A percentile compares a stretch with the other conserved stretches of the same genome.
Conservation (phyloP, 345 rosid species). For the Acer campestre region DNA sequence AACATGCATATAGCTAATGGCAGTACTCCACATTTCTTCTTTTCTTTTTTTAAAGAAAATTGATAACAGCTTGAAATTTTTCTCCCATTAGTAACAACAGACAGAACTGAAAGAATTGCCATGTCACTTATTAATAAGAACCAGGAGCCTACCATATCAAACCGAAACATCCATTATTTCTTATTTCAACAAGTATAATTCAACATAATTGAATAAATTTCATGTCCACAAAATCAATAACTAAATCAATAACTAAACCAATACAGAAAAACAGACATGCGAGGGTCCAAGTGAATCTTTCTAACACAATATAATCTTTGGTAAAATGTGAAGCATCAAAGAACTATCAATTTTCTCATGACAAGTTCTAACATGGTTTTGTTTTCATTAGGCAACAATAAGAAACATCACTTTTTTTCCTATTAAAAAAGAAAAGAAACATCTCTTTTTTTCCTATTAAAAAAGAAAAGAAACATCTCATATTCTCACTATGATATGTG, state of each 20-base stretch:
- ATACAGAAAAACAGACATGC: background rate
- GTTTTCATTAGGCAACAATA: no score
- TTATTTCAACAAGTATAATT: background rate
- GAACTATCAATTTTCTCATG: no score
- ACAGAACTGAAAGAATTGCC: background rate
- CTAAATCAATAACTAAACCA: background rate
- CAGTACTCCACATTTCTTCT: background rate
- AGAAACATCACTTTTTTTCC: no score
- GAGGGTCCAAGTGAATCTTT: no score
- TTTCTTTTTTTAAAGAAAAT: background rate
- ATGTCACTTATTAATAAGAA: background rate
- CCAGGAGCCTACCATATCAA: background rate
- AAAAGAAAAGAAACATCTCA: no score
- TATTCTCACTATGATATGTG: no score
- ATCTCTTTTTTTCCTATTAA: no score
- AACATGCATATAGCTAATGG: conserved; percentile 4
- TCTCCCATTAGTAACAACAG: background rate
- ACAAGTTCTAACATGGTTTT: no score
- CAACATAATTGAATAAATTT: no score
- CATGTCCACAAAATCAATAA: background rate
- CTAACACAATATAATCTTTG: no score
- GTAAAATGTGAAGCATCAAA: no score
- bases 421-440: no score
- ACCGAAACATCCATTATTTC: background rate
- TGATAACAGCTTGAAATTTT: background rate